Conservation (phyloP, 140 eudicot genomes). For the Ambrosia hybrid region DNA sequence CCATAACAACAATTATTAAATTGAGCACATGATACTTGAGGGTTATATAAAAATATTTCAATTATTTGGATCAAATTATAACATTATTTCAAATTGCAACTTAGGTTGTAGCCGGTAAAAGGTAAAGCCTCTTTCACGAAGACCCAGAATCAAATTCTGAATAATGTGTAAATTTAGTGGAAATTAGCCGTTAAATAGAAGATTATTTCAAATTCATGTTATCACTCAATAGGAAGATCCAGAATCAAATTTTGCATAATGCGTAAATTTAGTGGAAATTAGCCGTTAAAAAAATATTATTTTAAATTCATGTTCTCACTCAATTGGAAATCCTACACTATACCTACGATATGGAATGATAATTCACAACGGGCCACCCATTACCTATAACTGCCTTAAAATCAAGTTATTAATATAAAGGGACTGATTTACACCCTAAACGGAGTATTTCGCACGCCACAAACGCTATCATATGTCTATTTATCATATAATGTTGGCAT, state of each 20-base stretch:
- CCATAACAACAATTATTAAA: not conserved
- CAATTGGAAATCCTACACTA: not conserved
- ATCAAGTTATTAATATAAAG: not conserved
- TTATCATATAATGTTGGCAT: not conserved
- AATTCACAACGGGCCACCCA: not conserved
- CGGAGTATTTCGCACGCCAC: not conserved
- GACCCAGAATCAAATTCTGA: too few relatives aligned
- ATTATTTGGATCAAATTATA: not conserved
- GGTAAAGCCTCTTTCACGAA: too few relatives aligned
- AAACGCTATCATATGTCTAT: not conserved
- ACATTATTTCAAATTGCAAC: too few relatives aligned
- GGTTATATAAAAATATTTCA: not conserved
- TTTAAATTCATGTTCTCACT: not conserved
- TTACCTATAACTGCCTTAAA: not conserved
- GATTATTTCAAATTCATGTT: not conserved
- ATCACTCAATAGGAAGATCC: not conserved
- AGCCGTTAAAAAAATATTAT: too few relatives aligned
- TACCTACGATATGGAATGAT: not conserved
- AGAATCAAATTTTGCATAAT: too few relatives aligned
- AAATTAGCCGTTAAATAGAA: too few relatives aligned
- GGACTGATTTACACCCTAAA: not conserved
- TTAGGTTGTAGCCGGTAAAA: too few relatives aligned
- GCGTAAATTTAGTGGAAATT: too few relatives aligned
- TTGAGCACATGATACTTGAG: not conserved
- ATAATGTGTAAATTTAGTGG: too few relatives aligned